Evolutionary conservation across 1,284 basidiomycete species (phyloP).

Genomic region (Porodaedalea pini): DNA sequence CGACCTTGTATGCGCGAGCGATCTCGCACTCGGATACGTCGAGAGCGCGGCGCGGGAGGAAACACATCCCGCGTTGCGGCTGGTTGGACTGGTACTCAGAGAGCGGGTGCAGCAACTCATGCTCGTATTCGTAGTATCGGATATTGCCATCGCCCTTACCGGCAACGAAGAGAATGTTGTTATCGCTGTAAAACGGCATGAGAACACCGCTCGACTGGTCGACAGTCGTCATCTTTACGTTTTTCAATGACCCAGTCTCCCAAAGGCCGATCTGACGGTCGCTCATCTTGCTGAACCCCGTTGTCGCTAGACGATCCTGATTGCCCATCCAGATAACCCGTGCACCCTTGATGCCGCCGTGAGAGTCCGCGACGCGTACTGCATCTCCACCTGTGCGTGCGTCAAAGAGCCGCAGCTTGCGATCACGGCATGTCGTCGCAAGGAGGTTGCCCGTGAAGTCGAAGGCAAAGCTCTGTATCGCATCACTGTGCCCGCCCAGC

Average conservation of each 20-base stretch:
- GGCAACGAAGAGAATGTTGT: constrained; percentile 90
- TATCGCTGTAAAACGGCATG: constrained; percentile 98
- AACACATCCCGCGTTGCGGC: constrained; percentile 94
- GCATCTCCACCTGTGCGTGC: constrained; percentile 76
- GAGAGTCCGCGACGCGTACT: constrained; percentile 80
- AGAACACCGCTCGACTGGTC: constrained; percentile 91
- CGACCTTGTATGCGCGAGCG: constrained; percentile 91
- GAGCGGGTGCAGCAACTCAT: constrained; percentile 77
- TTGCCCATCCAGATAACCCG: constrained; percentile 92
- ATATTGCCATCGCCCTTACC: constrained; percentile 92
- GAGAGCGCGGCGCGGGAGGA: constrained; percentile 88
- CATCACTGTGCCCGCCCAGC: constrained; percentile 79
- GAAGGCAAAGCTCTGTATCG: constrained; percentile 85
- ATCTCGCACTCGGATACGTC: constrained; percentile 93
- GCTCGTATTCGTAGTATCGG: constrained; percentile 93
- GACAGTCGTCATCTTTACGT: constrained; percentile 72
- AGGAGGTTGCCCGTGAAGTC: constrained; percentile 78
- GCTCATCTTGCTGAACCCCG: constrained; percentile 94
- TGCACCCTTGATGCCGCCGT: constrained; percentile 92
- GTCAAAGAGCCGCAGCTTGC: constrained; percentile 91
- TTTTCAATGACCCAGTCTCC: constrained; percentile 73
- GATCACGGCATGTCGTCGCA: constrained; percentile 84
- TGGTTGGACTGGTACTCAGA: constrained; percentile 88
- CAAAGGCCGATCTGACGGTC: constrained; percentile 88
- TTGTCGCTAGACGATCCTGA: constrained; percentile 83